phyloP scores from a whole-genome alignment of 169 alveolate genomes.

The Ichthyophthirius multifiliis region DNA sequence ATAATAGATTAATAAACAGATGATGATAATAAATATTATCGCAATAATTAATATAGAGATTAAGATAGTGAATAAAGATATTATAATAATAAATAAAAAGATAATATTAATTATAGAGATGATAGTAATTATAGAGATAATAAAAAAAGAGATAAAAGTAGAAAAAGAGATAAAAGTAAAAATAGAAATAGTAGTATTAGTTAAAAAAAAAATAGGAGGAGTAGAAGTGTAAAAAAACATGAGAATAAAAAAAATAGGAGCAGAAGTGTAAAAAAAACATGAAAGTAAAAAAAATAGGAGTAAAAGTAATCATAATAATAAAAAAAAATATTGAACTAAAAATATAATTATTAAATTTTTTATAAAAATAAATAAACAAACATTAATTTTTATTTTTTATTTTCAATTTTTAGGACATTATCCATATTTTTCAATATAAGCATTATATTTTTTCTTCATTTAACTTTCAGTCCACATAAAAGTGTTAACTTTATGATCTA shows the following conservation, averaged over 20 bases:
- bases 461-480: slow-evolving; percentile 33
- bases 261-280: not conserved
- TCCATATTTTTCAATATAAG: slow-evolving; percentile 33
- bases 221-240: not conserved
- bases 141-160: not conserved
- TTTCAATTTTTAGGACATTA: slow-evolving; percentile 28
- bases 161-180: not conserved
- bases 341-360: no score
- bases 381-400: no score
- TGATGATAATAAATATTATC: not conserved
- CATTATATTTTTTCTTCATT: slow-evolving; percentile 33
- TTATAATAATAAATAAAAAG: not conserved
- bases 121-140: slow-evolving; percentile 6
- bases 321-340: no score
- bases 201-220: not conserved
- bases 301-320: not conserved
- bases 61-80: not conserved
- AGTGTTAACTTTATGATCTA: slow-evolving; percentile 35
- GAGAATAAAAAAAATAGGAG: not conserved
- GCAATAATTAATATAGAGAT: not conserved
- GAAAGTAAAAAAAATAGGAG: not conserved
- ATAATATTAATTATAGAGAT: not conserved
- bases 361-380: no score
- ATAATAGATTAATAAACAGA: no score
- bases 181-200: not conserved